Evolutionary conservation across 2,329 filamentous ascomycete genomes (phyloP), one percentile per base, ranked within the genome.

Genomic region (Metarhizium robertsii): DNA sequence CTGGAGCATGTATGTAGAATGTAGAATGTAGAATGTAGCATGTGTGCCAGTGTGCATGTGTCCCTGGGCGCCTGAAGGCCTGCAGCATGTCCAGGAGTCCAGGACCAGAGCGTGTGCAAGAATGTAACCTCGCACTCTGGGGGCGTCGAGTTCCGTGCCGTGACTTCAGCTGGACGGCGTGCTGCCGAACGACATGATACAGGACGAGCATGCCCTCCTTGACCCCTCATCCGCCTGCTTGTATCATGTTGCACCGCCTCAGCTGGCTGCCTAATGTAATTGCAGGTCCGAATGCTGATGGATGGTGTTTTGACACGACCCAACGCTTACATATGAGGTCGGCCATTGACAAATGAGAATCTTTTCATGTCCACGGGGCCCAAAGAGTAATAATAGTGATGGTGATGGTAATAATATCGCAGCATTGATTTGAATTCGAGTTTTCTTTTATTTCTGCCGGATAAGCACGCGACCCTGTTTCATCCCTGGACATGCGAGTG

Each of bases 1-100:
- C 25, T 25, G 25, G 25, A 25, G 25, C 25, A 32, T 42, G 18
- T 25, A 25, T 25, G 20, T 16, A 30, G 18, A 11, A 34, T 7
- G 32, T 11, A 34, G 25, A 25, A 25, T 25, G 20, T 16, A 30
- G 18, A 3, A 34, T 7, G 32, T 11, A 34, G 25, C 10, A 34
- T 11, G 10, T 34, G 7, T 34, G 32, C 32, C 32, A 34, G 6
- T 34, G 32, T 11, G 38, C 58, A 47, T 59, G 56, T 57, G 56
- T 57, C 53, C 59, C 57, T 57, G 60, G 58, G 58, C 60, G 54
- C 59, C 60, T 60, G 58, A 59, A 58, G 50, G 43, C 46, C 49
- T 61, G 58, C 61, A 59, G 25, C 14, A n/a, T 36, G 36, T 45
- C 16, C 32, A 34, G 51, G 18, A 10, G 36, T 45, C 16, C 32